phyloP scores from a whole-genome alignment of 495 filamentous ascomycete genomes.

The Peziza echinospora region DNA sequence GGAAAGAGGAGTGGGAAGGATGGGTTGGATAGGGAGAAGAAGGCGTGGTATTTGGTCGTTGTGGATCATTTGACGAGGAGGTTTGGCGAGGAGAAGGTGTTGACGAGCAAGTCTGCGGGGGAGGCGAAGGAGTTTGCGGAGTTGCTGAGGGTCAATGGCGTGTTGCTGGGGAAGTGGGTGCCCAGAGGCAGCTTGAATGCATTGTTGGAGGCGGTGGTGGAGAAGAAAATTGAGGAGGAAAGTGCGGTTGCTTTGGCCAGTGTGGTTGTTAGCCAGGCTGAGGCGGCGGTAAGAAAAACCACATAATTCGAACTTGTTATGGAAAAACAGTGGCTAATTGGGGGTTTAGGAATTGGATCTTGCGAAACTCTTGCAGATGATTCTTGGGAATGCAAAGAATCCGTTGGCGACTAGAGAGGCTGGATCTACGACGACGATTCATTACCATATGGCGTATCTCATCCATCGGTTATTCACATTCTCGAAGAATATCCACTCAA shows the following conservation, averaged over 20 bases:
- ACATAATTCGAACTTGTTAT: neutral
- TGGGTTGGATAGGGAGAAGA: slow-evolving; percentile 7
- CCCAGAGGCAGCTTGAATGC: slow-evolving; percentile 15
- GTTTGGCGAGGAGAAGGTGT: slow-evolving; percentile 15
- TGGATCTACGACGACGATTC: slow-evolving; percentile 5
- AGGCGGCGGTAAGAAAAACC: neutral
- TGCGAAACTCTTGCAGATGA: slow-evolving; percentile 16
- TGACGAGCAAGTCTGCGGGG: slow-evolving; percentile 8
- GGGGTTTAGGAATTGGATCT: slow-evolving; percentile 9
- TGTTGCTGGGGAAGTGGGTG: slow-evolving; percentile 2
- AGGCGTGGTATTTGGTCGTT: slow-evolving; percentile 12
- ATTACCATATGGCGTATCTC: slow-evolving; percentile 9
- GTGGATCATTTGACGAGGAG: slow-evolving; percentile 16
- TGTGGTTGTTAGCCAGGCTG: neutral
- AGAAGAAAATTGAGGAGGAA: slow-evolving; percentile 10
- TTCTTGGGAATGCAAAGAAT: slow-evolving; percentile 14
- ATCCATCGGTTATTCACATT: slow-evolving; percentile 10
- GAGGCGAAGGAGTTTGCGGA: neutral
- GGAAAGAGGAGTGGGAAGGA: neutral
- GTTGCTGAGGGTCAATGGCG: neutral
- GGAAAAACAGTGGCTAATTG: slow-evolving; percentile 1
- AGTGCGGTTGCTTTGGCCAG: neutral
- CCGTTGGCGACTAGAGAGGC: slow-evolving; percentile 9
- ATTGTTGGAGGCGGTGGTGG: slow-evolving; percentile 12
- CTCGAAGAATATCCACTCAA: slow-evolving; percentile 6